Evolutionary conservation across 495 filamentous ascomycete genomes (phyloP), one percentile per base, ranked within the genome.

Genomic region (Cercophora sp.): DNA sequence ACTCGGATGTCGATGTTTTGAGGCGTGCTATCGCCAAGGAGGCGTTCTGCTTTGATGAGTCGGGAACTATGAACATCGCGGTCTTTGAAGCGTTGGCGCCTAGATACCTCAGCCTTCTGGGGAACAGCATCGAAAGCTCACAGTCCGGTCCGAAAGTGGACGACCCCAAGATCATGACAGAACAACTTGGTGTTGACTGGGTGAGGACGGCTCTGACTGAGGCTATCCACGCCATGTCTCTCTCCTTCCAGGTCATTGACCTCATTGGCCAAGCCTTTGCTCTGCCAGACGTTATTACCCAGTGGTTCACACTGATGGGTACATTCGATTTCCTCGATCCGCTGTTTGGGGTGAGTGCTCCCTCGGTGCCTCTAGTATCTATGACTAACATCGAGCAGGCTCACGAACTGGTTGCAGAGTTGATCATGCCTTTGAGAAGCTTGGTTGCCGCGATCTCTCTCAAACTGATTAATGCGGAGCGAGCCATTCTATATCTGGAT

Each of bases 361-460:
- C 1, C 39, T n/a, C n/a, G n/a, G n/a, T n/a, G 8, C 42, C 15
- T 26, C 25, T 18, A 31, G 8, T 31, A 1, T 22, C 20, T 31
- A 43, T 59, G 44, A n/a, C 67, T 75, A 60, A 74, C 58, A 13
- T 48, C n/a, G n/a, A 34, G n/a, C 39, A 44, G 56, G 57, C 57
- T 11, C 63, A 77, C 22, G 66, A 69, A 10, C 52, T 72, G 15
- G 69, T 80, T 57, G 66, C 77, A 18, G 79, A 81, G 54, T 71
- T 89, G 3, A 61, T 84, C 43, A 58, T 76, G 35, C 80, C 85
- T 1, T 64, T 93, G 8, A 83, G 85, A 55, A 76, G 80, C 13
- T 73, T 95, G 51, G 75, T 82, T 6, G 82, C 83, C n/a, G 73
- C 86, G 8, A 79, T 87, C 26, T 94, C 89, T 0, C 64, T 96